phyloP scores from a whole-genome alignment of 129 eudicot genomes.

The Helianthus annuus region DNA sequence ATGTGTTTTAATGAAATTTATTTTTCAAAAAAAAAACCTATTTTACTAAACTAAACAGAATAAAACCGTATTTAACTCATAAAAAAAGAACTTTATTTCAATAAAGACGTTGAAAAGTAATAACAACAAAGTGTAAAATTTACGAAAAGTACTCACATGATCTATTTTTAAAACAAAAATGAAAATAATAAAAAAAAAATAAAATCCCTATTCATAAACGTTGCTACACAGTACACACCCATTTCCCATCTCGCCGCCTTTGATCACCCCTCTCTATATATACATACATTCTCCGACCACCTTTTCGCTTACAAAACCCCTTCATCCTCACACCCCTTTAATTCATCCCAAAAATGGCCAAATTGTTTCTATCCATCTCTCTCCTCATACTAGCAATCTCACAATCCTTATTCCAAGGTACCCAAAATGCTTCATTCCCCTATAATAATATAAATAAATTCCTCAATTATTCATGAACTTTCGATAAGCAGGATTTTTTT shows the following conservation, averaged over 20 bases:
- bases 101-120: no score
- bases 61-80: no score
- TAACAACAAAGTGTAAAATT: no score
- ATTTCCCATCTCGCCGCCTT: conserved; percentile 24
- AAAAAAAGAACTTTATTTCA: no score
- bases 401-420: conserved; percentile 21
- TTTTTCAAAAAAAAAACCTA: no score
- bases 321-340: background rate
- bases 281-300: conserved; percentile 28
- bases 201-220: background rate
- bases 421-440: background rate
- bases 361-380: conserved; percentile 3
- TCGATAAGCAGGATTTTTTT: no score
- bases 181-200: no score
- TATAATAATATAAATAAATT: no score
- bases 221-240: background rate
- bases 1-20: no score
- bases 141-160: no score
- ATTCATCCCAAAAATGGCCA: conserved; percentile 15
- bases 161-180: no score
- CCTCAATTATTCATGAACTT: background rate
- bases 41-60: no score
- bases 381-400: conserved; percentile 20
- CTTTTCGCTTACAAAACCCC: conserved; percentile 15
- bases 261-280: background rate